Evolutionary conservation across 129 eudicot genomes (phyloP), one percentile per base, ranked within the genome.

Genomic region (Oenanthe sinensis): DNA sequence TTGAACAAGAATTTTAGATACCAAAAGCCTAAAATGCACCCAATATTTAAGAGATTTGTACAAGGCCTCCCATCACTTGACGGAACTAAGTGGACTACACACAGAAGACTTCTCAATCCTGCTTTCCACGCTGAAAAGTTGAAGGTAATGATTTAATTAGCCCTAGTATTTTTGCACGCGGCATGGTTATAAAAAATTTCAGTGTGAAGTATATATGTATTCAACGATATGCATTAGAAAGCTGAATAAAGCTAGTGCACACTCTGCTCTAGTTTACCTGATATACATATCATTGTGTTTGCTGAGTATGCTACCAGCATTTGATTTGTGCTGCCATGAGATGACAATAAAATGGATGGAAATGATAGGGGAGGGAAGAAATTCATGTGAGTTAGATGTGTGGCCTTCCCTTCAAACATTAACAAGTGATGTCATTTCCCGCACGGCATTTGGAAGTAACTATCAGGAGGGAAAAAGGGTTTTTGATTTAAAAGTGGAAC

Each of bases 71-170:
- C 22, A 67, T 0, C 72, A 67, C 4, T 26, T 15, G 10, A 67
- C 0, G 72, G 72, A 36, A 7, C 22, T 16, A 30, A 67, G 43
- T 67, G 72, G 90, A 75, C 65, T 13, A 85, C 77, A 50, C 94
- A 90, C 75, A 83, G 88, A 72, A 87, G 84, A 63, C 63, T 87
- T 58, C 73, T 90, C 63, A 90, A 83, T 67, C 94, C 89, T 14
- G 91, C 94, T 47, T 91, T 91, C 72, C 88, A 88, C 74, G 55
- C 75, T 9, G 85, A 80, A 55, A 90, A 82, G 37, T 48, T 91
- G 50, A 88, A 88, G 92, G 96, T 91, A 19, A 14, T 1, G 24
- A 30, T 50, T 36, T 63, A 5, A 15, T 43, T 22, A 30, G 17
- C 22, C 8, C 15, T 17, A 9, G 13, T 67, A 2, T 67, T 67